Evolutionary conservation across 352 stramenopile genomes (phyloP).

Genomic region (Phytophthora pseudosyringae): DNA sequence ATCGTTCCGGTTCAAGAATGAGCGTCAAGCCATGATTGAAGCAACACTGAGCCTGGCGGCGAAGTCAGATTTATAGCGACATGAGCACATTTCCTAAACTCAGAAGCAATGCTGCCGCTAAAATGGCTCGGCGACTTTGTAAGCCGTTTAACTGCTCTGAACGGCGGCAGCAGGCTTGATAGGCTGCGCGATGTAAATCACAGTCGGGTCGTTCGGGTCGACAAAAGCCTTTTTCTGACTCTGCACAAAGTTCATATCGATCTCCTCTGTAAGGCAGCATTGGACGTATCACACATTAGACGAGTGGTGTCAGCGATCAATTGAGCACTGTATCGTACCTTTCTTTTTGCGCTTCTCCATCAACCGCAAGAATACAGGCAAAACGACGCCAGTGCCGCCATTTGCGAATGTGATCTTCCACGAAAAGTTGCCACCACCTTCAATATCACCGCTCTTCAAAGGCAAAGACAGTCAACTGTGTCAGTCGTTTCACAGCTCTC

Average conservation of each 20-base stretch:
- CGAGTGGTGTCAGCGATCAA: too few relatives aligned
- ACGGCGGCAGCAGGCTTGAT: slow-evolving; percentile 30
- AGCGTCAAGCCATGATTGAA: too few relatives aligned
- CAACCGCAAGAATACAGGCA: slow-evolving; percentile 83
- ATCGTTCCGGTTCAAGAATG: too few relatives aligned
- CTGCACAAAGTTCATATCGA: slow-evolving; percentile 78
- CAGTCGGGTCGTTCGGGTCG: slow-evolving; percentile 85
- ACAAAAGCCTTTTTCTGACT: slow-evolving; percentile 88
- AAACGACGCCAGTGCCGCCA: slow-evolving; percentile 79
- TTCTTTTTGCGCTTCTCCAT: slow-evolving; percentile 85
- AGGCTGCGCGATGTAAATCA: slow-evolving; percentile 86
- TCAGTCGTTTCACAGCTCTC: too few relatives aligned
- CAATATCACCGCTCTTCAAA: slow-evolving; percentile 37
- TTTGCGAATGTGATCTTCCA: slow-evolving; percentile 90
- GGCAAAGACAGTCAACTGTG: neutral
- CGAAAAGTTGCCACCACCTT: slow-evolving; percentile 41
- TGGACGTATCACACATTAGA: neutral
- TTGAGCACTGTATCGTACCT: slow-evolving; percentile 34
- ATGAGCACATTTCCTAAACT: too few relatives aligned
- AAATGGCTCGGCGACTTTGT: too few relatives aligned
- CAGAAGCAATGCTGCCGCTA: too few relatives aligned
- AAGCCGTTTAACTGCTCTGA: neutral
- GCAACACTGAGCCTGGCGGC: too few relatives aligned
- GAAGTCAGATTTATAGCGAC: too few relatives aligned
- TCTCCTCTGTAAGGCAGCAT: slow-evolving; percentile 42